These are phyloP conservation scores for Inga laurina DNA, from an alignment of 306 rosid genomes.

Conservation along the genomic window DNA sequence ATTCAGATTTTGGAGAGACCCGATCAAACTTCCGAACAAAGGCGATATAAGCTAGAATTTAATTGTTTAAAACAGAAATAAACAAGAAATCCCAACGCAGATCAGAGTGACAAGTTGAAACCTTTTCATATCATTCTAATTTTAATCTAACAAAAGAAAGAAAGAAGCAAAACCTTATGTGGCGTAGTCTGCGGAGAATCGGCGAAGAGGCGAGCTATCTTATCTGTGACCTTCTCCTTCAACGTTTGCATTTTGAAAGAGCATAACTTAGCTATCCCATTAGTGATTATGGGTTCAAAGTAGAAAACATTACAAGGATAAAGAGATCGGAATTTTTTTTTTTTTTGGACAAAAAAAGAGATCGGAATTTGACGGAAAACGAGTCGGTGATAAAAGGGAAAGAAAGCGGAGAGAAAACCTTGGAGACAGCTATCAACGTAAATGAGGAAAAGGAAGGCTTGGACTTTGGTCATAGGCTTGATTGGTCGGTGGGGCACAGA, in stretches of 20 bases:
- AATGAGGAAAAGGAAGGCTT: background rate
- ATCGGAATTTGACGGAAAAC: background rate
- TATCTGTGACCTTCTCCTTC: conserved; percentile 67
- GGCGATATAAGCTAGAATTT: conserved; percentile 31
- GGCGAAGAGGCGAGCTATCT: conserved; percentile 61
- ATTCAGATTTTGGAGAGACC: conserved; percentile 26
- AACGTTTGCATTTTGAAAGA: conserved; percentile 54
- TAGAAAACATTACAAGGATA: background rate
- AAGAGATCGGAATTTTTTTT: background rate
- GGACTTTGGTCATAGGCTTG: background rate
- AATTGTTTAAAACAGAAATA: background rate
- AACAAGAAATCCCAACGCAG: background rate
- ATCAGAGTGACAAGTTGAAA: background rate
- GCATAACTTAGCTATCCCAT: conserved; percentile 30
- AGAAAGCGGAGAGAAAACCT: background rate
- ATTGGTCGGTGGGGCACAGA: background rate
- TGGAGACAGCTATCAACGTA: conserved; percentile 31
- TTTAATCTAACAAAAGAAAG: background rate
- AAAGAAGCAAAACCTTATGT: conserved; percentile 42
- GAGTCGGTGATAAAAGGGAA: conserved; percentile 26
- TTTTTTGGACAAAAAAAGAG: too few species aligned
- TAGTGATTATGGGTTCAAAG: background rate
- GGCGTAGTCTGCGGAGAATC: conserved; percentile 47
- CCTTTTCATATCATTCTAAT: background rate
- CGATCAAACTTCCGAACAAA: conserved; percentile 49